Percentiles rank a stretch among this genome's conserved stretches.
Conservation (phyloP, 2,329 filamentous ascomycete species). For the Grosmannia serpens region DNA sequence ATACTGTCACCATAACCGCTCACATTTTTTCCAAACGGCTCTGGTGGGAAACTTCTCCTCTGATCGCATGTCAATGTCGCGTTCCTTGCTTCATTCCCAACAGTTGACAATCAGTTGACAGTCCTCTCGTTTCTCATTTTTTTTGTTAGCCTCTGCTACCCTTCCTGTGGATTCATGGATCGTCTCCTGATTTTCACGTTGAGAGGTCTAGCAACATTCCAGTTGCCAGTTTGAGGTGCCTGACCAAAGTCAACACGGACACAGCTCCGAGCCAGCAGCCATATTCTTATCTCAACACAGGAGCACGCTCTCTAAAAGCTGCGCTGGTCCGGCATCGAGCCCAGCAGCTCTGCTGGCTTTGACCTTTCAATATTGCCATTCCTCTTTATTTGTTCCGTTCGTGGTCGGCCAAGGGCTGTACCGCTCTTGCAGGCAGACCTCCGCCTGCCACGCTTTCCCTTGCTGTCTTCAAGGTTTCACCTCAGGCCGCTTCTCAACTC, state of each 20-base stretch:
- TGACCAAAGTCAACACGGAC: neutral
- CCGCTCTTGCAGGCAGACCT: too few relatives aligned
- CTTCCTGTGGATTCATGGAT: neutral
- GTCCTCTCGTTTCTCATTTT: neutral
- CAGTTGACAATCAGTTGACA: neutral
- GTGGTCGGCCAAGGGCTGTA: too few relatives aligned
- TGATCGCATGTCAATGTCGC: neutral
- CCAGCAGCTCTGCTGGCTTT: neutral
- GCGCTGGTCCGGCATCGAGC: neutral
- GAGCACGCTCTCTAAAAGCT: neutral
- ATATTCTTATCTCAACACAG: neutral
- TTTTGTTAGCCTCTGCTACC: neutral
- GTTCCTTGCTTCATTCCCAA: neutral
- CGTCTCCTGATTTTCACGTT: neutral
- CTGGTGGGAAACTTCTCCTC: neutral
- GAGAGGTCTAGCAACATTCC: neutral
- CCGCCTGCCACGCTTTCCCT: too few relatives aligned
- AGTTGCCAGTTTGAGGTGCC: neutral
- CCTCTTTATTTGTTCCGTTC: neutral
- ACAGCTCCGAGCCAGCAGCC: neutral
- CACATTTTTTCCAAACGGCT: neutral
- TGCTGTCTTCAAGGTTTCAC: too few relatives aligned
- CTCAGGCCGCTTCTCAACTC: too few relatives aligned
- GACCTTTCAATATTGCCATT: neutral
- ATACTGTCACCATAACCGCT: neutral